These are phyloP conservation scores for Immersiporthe knoxdaviesiana DNA, from an alignment of 2,329 filamentous ascomycete species.

Conservation along the genomic window DNA sequence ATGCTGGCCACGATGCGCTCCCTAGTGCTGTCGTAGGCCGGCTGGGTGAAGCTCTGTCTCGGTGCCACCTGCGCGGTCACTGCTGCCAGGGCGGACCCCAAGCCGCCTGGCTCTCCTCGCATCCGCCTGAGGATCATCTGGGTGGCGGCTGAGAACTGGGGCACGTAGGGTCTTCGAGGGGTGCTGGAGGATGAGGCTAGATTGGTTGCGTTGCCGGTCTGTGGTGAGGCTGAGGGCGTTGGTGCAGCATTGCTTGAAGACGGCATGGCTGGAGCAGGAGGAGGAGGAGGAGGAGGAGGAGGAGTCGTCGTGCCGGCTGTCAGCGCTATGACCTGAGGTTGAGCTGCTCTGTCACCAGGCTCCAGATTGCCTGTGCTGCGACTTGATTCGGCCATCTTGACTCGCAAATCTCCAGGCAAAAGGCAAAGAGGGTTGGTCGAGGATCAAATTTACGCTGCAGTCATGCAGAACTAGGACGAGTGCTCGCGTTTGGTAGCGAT, in stretches of 20 bases:
- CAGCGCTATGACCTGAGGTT: background rate
- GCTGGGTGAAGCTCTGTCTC: slow-evolving; percentile 36
- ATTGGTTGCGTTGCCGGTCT: slow-evolving; percentile 14
- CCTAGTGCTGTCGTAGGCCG: slow-evolving; percentile 45
- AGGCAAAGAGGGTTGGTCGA: background rate
- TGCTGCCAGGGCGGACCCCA: slow-evolving; percentile 35
- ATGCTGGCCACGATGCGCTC: slow-evolving; percentile 45
- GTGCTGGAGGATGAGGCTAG: slow-evolving; percentile 71
- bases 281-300: too few species aligned
- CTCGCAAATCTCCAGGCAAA: background rate
- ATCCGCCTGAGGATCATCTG: slow-evolving; percentile 34
- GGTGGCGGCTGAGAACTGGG: slow-evolving; percentile 29
- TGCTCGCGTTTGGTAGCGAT: background rate
- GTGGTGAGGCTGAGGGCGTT: background rate
- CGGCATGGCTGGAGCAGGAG: slow-evolving; percentile 10
- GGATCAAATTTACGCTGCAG: background rate
- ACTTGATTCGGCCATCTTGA: slow-evolving; percentile 11
- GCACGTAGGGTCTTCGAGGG: slow-evolving; percentile 55
- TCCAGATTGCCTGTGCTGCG: background rate
- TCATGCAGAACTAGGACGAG: too few species aligned
- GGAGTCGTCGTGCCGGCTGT: background rate
- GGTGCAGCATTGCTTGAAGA: slow-evolving; percentile 9
- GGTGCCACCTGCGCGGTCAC: slow-evolving; percentile 29
- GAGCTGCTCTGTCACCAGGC: background rate
- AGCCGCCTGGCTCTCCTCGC: slow-evolving; percentile 33